These are phyloP conservation scores for Encephalitozoon romaleae DNA, from an alignment of 371 early-diverging fungal genomes.

Conservation along the genomic window DNA sequence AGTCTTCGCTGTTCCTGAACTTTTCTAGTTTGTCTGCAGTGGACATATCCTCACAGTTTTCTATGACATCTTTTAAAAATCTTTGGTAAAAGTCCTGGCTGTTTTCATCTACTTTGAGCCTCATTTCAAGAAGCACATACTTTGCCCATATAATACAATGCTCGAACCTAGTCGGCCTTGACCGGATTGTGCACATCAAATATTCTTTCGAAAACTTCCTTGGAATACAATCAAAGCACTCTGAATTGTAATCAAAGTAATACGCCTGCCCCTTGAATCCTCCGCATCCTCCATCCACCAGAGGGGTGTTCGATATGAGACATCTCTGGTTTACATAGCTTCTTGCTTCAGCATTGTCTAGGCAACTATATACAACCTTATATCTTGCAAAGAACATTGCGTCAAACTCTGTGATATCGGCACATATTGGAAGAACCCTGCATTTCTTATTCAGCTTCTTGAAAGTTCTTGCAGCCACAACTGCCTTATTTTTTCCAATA, in stretches of 20 bases:
- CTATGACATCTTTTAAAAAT: background rate
- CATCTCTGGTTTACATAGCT: conserved; percentile 89
- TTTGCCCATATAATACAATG: conserved; percentile 99
- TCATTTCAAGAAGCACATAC: conserved; percentile 79
- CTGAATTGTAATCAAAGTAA: conserved; percentile 69
- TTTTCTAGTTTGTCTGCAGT: background rate
- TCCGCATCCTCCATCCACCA: conserved; percentile 89
- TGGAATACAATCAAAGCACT: conserved; percentile 93
- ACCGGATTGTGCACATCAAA: conserved; percentile 91
- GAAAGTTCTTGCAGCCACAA: conserved; percentile 43
- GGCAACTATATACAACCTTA: conserved; percentile 84
- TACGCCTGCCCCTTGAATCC: conserved; percentile 90
- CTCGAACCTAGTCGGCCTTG: conserved; percentile 82
- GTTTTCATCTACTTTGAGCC: conserved; percentile 63
- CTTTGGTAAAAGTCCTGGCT: background rate
- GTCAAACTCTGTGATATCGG: conserved; percentile 67
- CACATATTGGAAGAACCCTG: conserved; percentile 62
- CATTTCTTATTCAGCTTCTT: background rate
- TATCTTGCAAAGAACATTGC: conserved; percentile 78
- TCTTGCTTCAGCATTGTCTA: conserved; percentile 92
- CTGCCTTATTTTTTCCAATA: conserved; percentile 79
- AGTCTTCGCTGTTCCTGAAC: conserved; percentile 1
- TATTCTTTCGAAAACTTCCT: conserved; percentile 63
- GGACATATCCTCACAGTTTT: background rate
- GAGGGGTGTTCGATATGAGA: conserved; percentile 70